Base-by-base conservation (phyloP, 1,139 yeast species). In the Citeromyces hawaiiensis region DNA sequence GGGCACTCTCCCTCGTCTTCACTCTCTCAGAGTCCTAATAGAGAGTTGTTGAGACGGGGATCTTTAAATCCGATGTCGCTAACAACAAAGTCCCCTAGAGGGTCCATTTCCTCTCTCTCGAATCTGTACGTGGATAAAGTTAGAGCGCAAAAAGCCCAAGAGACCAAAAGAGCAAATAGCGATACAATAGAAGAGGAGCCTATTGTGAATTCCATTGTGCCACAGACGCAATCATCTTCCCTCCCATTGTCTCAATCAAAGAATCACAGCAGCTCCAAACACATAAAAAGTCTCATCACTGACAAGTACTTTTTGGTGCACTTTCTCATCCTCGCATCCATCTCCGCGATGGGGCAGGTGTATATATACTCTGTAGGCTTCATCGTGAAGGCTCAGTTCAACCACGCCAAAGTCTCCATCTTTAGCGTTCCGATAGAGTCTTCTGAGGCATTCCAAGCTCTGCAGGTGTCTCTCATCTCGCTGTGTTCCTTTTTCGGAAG, bases 271-370 rank as follows among this genome's bases (percentile, higher is more conserved):
- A 40, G 51, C 4, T 40, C 37, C 25, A 45, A 47, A 2, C 60
- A 56, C 39, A 43, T 56, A 6, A 21, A 37, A 4, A 38, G 44
- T 9, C 40, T 56, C n/a, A 11, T 55, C 4, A 44, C 42, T 3
- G 46, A 52, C 39, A 47, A 44, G 19, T 35, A 46, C 1, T 76
- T 75, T 44, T 49, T 75, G 49, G 57, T 64, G 30, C 76, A 71
- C 48, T 75, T 67, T 47, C 37, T 69, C 8, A 63, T 79, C 15
- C 61, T 82, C 45, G 82, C 87, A 1, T 57, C 73, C 3, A 59
- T 80, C 37, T 81, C 83, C 48, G 83, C 87, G 2, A 66, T 77
- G 44, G 93, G 93, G 8, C 91, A 83, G 54, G 75, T 81, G 68
- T 83, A 80, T 53, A 82, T 83, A 25, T 80, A 72, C 50, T 72